Conservation (phyloP, 2,329 filamentous ascomycete genomes). For the Zymoseptoria brevis region DNA sequence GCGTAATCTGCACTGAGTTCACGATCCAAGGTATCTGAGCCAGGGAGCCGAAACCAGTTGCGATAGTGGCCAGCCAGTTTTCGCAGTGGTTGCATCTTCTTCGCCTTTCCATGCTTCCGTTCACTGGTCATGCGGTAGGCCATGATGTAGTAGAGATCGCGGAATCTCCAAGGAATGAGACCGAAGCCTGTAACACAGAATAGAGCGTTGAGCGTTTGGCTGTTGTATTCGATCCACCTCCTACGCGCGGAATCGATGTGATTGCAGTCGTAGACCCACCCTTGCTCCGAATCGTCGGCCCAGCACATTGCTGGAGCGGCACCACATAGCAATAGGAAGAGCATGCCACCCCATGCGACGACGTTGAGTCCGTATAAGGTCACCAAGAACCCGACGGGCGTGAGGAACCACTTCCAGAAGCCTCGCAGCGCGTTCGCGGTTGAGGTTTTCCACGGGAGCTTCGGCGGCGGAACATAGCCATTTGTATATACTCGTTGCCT, state of each 20-base stretch:
- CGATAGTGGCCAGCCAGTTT: slow-evolving; percentile 66
- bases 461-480: slow-evolving; percentile 36
- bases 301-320: slow-evolving; percentile 65
- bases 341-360: slow-evolving; percentile 84
- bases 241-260: slow-evolving; percentile 55
- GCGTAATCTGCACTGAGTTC: background rate
- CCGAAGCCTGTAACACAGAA: slow-evolving; percentile 86
- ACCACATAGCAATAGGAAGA: slow-evolving; percentile 76
- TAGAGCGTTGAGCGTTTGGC: slow-evolving; percentile 72
- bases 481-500: slow-evolving; percentile 17
- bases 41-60: slow-evolving; percentile 65
- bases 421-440: slow-evolving; percentile 39
- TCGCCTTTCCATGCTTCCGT: slow-evolving; percentile 14
- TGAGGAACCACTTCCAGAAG: slow-evolving; percentile 66
- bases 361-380: slow-evolving; percentile 75
- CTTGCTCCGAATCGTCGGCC: slow-evolving; percentile 32
- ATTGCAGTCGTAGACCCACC: slow-evolving; percentile 25
- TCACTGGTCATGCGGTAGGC: slow-evolving; percentile 48
- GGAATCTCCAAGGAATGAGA: slow-evolving; percentile 73
- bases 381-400: slow-evolving; percentile 67
- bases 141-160: slow-evolving; percentile 67
- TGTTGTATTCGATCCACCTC: slow-evolving; percentile 78
- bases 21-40: slow-evolving; percentile 51
- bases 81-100: slow-evolving; percentile 50
- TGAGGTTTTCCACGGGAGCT: slow-evolving; percentile 11